phyloP scores from a whole-genome alignment of 139 green algal genomes.

The Closterium sp. region DNA sequence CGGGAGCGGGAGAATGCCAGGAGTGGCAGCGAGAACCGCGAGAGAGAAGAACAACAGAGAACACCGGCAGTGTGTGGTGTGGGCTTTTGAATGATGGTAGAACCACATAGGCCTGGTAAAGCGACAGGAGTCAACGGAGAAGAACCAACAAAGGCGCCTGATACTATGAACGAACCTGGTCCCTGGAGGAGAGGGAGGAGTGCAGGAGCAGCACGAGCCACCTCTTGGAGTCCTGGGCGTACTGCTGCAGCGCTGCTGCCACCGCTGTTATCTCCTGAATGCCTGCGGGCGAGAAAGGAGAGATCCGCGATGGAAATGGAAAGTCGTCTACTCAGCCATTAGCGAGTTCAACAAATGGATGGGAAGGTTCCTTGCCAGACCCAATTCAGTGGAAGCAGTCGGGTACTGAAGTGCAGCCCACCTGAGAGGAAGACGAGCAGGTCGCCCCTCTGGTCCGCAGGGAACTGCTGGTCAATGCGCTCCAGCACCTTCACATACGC shows the following conservation, averaged over 20 bases:
- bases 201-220: conserved; percentile 47
- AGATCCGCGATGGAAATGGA: too few relatives aligned
- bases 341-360: too few relatives aligned
- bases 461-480: conserved; percentile 51
- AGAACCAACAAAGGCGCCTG: too few relatives aligned
- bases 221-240: conserved; percentile 15
- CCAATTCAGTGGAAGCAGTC: too few relatives aligned
- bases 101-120: too few relatives aligned
- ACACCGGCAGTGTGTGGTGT: too few relatives aligned
- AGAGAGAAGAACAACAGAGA: neutral
- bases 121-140: too few relatives aligned
- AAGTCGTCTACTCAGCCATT: too few relatives aligned
- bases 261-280: conserved; percentile 80
- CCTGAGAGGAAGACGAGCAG: conserved; percentile 73
- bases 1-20: neutral
- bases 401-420: too few relatives aligned
- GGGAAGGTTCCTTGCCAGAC: too few relatives aligned
- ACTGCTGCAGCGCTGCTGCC: conserved; percentile 61
- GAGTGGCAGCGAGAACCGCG: neutral
- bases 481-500: conserved; percentile 47
- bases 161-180: conserved; percentile 23
- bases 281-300: conserved; percentile 52
- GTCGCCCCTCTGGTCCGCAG: conserved; percentile 58
- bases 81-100: too few relatives aligned
- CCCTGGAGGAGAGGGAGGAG: conserved; percentile 35